Percentiles rank a stretch among this genome's conserved stretches.
Conservation (phyloP, 2,329 filamentous ascomycete genomes). For the Calonectria honghensis region DNA sequence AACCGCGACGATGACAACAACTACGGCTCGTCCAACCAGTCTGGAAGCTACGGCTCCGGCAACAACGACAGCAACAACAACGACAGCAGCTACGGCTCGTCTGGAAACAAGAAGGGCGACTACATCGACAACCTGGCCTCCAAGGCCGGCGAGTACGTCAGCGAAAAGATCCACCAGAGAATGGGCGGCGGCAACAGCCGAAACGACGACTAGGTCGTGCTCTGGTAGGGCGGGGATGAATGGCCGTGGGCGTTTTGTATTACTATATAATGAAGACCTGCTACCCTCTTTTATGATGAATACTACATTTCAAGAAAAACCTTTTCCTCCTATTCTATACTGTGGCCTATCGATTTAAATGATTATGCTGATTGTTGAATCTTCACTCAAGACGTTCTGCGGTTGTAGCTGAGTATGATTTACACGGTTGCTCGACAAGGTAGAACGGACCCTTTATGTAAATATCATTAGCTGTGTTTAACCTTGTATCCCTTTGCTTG, state of each 20-base stretch:
- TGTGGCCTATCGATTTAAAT: background rate
- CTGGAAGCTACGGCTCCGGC: background rate
- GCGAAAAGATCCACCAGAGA: background rate
- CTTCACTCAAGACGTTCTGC: background rate
- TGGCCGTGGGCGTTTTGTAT: constrained; percentile 8
- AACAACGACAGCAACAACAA: background rate
- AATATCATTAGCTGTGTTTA: too few species aligned
- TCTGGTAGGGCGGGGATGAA: background rate
- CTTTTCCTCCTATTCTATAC: background rate
- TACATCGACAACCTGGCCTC: background rate
- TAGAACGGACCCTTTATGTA: background rate
- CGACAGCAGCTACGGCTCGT: constrained; percentile 8
- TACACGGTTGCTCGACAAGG: background rate
- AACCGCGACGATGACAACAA: constrained; percentile 37
- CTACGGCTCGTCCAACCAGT: background rate
- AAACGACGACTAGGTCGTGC: constrained; percentile 1
- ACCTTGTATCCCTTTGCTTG: too few species aligned
- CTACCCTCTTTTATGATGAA: constrained; percentile 7
- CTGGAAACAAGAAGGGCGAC: constrained; percentile 35
- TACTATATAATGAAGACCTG: constrained; percentile 18
- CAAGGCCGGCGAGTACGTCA: constrained; percentile 8
- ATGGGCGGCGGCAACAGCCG: background rate
- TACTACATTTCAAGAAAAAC: background rate
- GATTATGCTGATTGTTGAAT: background rate
- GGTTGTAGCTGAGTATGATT: background rate